phyloP scores from a whole-genome alignment of 2,329 filamentous ascomycete species.

The Venturia asperata region DNA sequence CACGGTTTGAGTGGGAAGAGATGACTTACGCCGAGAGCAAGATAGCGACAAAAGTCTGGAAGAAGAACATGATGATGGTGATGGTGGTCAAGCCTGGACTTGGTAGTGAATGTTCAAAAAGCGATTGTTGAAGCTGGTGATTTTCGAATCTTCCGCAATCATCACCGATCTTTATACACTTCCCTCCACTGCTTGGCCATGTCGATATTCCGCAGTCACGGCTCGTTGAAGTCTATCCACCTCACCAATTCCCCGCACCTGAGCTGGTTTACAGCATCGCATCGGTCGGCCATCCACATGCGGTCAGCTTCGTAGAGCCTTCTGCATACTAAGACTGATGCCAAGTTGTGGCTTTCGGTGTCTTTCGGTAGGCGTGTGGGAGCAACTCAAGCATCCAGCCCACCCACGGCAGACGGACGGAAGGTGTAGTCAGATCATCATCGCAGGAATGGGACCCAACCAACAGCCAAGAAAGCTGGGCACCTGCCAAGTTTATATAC shows the following conservation, averaged over 20 bases:
- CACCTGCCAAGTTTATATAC: not conserved
- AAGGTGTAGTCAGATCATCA: not conserved
- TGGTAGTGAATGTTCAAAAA: constrained; percentile 2
- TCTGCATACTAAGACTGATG: not conserved
- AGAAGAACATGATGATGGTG: not conserved
- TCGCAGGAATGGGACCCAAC: not conserved
- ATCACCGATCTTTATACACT: not conserved
- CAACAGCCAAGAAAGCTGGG: not conserved
- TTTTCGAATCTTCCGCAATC: not conserved
- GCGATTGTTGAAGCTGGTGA: not conserved
- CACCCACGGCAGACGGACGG: not conserved
- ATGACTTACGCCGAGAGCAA: constrained; percentile 5
- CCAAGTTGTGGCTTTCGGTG: not conserved
- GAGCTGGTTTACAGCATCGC: not conserved
- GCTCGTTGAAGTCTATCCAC: not conserved
- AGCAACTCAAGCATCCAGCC: not conserved
- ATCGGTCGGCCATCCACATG: not conserved
- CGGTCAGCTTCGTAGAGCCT: not conserved
- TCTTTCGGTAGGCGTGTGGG: not conserved
- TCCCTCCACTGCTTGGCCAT: not conserved
- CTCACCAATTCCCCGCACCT: not conserved
- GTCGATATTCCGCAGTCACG: not conserved
- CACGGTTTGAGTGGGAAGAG: not conserved
- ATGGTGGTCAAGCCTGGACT: not conserved
- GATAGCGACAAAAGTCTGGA: not conserved